Base-by-base conservation (phyloP, 78 protist genomes). In the Emiliania huxleyi region DNA sequence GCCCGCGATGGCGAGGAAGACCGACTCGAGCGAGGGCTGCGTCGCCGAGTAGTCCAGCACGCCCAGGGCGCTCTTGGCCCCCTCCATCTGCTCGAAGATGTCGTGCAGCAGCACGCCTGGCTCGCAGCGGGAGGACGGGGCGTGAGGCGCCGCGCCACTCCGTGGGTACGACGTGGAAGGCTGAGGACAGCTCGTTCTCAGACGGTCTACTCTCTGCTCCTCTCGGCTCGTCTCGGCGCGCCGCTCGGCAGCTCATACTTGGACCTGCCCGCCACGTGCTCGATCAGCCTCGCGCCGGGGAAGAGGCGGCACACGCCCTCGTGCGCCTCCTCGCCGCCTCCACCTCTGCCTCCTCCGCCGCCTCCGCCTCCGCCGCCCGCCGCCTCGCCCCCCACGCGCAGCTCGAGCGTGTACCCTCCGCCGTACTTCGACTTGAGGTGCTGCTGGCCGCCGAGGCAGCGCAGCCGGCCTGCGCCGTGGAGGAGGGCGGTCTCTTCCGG, bases 351-450 rank as follows among this genome's bases (percentile, higher is more conserved):
- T n/a, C n/a, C n/a, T n/a, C n/a, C n/a, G n/a, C n/a, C n/a, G n/a
- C n/a, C n/a, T n/a, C n/a, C n/a, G n/a, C n/a, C n/a, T n/a, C n/a
- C n/a, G n/a, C n/a, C n/a, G n/a, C n/a, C n/a, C 71, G 21, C 44
- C 42, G 2, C 18, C 21, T 2, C 43, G 42, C 23, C 33, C 29
- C 18, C 81, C 19, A 35, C 81, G 42, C 81, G 81, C 81, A 77
- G 46, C 49, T 77, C 87, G 29, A 77, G 87, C 48, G 45, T 42
- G 22, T 92, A 92, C 3, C 94, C 94, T 15, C 33, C 79, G 35
- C 93, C 94, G 23, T 91, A 90, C 38, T 44, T 38, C 29, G 35
- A 6, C 75, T 93, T 93, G 52, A 93, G 88, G 92, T 40, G 95
- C 45, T 69, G 85, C 42, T 3, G 29, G 23, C 93, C 1, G 40